Base-by-base conservation (phyloP, 2,329 filamentous ascomycete genomes). In the Purpureocillium takamizusanense region DNA sequence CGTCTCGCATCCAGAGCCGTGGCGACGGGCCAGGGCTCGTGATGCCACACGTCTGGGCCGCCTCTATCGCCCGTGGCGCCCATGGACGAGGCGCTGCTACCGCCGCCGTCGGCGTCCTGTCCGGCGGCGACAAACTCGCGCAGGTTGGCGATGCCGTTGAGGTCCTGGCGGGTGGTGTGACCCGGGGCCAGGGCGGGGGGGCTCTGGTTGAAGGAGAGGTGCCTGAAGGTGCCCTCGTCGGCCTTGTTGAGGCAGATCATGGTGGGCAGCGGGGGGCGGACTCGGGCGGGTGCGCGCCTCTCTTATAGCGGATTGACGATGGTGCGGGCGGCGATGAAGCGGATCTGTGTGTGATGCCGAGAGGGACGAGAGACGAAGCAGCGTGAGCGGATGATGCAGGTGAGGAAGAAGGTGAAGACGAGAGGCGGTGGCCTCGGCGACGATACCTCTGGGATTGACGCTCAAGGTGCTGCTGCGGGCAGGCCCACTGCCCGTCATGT, bases 211-310 rank as follows among this genome's bases (percentile, higher is more conserved):
- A 66, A 75, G 21, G 62, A 59, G 36, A 67, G 64, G 44, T 72
- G 69, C 35, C 62, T 53, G 36, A 67, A 57, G 36, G 55, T 60
- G 42, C 64, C 61, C 41, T 74, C 69, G 47, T 75, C 72, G 35
- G 68, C 72, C 44, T 71, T 66, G 23, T 70, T 72, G 11, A 72
- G 70, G 42, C 72, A 72, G 46, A 74, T 76, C 72, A 76, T 74
- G 35, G 28, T 10, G n/a, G n/a, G n/a, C n/a, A n/a, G n/a, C n/a
- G n/a, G n/a, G n/a, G n/a, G 5, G 21, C 21, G 21, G 21, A 25
- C 10, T 5, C 21, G 21, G 5, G 21, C 21, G 21, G 21, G 21
- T 10, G 21, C n/a, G n/a, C n/a, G 21, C 21, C 21, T 5, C 6
- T 5, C 21, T 25, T 5, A 10, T 25, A 6, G 21, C 21, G 10